phyloP scores from a whole-genome alignment of 2,329 filamentous ascomycete genomes.

The Balansia obtecta region DNA sequence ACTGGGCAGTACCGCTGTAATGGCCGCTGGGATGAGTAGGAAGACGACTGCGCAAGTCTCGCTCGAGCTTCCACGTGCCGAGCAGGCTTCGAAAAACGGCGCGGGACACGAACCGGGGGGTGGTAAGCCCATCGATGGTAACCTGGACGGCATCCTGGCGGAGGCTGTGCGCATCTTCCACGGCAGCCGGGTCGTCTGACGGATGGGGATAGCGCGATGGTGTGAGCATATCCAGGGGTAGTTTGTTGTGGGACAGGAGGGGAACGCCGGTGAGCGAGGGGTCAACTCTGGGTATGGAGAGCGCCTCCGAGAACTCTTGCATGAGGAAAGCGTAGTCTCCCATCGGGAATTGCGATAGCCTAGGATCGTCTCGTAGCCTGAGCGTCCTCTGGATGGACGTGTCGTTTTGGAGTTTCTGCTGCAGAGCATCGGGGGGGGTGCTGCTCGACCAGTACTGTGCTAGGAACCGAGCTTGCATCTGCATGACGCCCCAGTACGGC shows the following conservation, averaged over 20 bases:
- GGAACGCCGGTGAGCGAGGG: constrained; percentile 17
- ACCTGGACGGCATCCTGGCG: constrained; percentile 33
- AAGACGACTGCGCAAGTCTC: constrained; percentile 40
- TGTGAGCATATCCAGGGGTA: constrained; percentile 40
- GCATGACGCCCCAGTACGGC: constrained; percentile 78
- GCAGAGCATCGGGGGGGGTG: constrained; percentile 17
- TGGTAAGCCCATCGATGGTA: constrained; percentile 27
- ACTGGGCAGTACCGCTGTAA: constrained; percentile 52
- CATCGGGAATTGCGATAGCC: constrained; percentile 65
- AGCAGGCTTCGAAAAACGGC: constrained; percentile 61
- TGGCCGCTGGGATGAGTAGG: constrained; percentile 50
- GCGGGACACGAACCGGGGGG: constrained; percentile 42
- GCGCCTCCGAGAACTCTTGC: constrained; percentile 51
- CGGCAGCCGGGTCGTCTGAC: constrained; percentile 23
- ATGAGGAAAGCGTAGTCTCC: constrained; percentile 68
- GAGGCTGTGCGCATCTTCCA: constrained; percentile 27
- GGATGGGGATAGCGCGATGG: constrained; percentile 39
- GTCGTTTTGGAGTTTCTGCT: constrained; percentile 30
- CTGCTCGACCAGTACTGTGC: constrained; percentile 43
- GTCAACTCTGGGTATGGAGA: constrained; percentile 35
- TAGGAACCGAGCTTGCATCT: constrained; percentile 68
- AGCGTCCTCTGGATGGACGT: constrained; percentile 33
- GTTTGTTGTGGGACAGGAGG: constrained; percentile 25
- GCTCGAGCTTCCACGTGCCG: constrained; percentile 54
- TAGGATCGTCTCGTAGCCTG: constrained; percentile 37